These are phyloP conservation scores for Colletotrichum gigasporum DNA, from an alignment of 2,329 filamentous ascomycete genomes.

Conservation along the genomic window DNA sequence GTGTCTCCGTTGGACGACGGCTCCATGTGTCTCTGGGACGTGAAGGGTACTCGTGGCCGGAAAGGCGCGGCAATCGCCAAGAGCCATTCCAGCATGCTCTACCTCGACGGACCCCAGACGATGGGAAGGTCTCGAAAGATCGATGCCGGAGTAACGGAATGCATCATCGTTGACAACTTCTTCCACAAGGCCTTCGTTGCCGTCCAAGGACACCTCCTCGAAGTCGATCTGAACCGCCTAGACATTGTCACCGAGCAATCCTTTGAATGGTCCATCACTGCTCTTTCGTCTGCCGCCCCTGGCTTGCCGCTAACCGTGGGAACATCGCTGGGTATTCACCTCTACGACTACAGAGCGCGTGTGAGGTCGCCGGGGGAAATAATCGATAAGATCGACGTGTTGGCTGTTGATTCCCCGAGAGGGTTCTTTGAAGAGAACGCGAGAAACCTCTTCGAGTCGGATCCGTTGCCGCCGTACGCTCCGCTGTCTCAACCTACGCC, in stretches of 20 bases:
- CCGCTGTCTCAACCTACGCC: constrained; percentile 83
- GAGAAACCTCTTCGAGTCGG: constrained; percentile 58
- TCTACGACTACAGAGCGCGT: constrained; percentile 77
- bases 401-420: constrained; percentile 40
- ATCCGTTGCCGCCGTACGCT: constrained; percentile 68
- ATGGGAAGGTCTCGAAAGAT: constrained; percentile 68
- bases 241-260: constrained; percentile 73
- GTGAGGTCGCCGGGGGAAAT: constrained; percentile 41
- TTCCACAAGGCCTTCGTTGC: constrained; percentile 80
- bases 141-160: constrained; percentile 80
- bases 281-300: constrained; percentile 75
- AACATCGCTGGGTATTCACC: constrained; percentile 81
- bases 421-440: constrained; percentile 40
- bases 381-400: constrained; percentile 26
- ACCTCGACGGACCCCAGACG: constrained; percentile 60
- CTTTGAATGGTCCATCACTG: constrained; percentile 86
- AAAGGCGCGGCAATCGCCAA: constrained; percentile 72
- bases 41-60: constrained; percentile 62
- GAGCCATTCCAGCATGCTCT: constrained; percentile 74
- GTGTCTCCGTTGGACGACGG: constrained; percentile 87
- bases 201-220: constrained; percentile 78
- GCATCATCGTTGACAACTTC: constrained; percentile 79
- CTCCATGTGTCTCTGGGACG: constrained; percentile 87
- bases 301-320: constrained; percentile 83
- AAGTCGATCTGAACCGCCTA: constrained; percentile 82